A percentile compares a stretch with the other conserved stretches of the same genome.
These are phyloP conservation scores for Plasmopara muralis DNA, from an alignment of 352 stramenopile genomes.

Conservation along the genomic window DNA sequence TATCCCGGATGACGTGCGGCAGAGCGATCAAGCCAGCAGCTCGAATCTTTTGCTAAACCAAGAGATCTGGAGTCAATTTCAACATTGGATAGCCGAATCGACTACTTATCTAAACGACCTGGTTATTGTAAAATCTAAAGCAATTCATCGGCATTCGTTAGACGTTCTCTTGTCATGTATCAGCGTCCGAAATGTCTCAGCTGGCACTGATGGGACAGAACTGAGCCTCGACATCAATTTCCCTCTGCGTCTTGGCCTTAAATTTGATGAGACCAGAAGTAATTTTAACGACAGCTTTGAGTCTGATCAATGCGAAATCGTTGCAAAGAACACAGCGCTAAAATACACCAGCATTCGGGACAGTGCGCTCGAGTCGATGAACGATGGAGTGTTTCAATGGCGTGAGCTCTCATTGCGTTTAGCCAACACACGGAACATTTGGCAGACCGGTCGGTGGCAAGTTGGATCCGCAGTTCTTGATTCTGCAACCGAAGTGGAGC, in stretches of 20 bases:
- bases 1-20: neutral
- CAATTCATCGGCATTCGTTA: constrained; percentile 46
- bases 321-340: constrained; percentile 34
- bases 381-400: constrained; percentile 31
- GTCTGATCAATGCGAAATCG: constrained; percentile 15
- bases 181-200: constrained; percentile 21
- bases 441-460: constrained; percentile 34
- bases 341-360: constrained; percentile 34
- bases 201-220: constrained; percentile 14
- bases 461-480: neutral
- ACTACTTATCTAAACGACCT: constrained; percentile 56
- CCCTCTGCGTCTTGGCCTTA: constrained; percentile 19
- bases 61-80: constrained; percentile 70
- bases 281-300: constrained; percentile 13
- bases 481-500: constrained; percentile 1
- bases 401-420: constrained; percentile 28
- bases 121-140: constrained; percentile 53
- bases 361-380: constrained; percentile 32
- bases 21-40: neutral
- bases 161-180: constrained; percentile 50
- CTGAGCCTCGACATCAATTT: constrained; percentile 34
- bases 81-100: constrained; percentile 73
- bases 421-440: constrained; percentile 38
- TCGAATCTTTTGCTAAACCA: constrained; percentile 20
- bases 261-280: neutral